phyloP scores from a whole-genome alignment of 164 flowering plant species.

The Chimonanthus praecox region DNA sequence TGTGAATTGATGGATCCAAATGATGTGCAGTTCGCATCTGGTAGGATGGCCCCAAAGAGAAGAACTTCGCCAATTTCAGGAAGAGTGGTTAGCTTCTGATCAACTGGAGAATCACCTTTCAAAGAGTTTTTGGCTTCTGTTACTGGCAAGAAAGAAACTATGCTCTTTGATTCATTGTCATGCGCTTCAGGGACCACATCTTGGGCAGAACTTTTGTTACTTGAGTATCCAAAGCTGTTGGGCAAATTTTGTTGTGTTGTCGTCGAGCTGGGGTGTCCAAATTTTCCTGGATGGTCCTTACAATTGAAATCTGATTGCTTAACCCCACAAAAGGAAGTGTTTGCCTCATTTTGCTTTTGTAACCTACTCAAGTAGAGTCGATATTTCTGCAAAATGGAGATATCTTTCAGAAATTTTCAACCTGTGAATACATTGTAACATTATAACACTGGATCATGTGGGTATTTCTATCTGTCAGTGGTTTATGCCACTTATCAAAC shows the following conservation, averaged over 20 bases:
- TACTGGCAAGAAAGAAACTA: conserved; percentile 21
- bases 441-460: background rate
- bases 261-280: conserved; percentile 32
- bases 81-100: conserved; percentile 21
- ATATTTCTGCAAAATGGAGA: conserved; percentile 65
- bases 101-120: conserved; percentile 22
- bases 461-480: background rate
- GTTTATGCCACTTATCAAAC: too few species aligned
- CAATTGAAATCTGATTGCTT: conserved; percentile 39
- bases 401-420: conserved; percentile 5
- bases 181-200: conserved; percentile 23
- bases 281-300: conserved; percentile 36
- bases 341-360: conserved; percentile 59
- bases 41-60: conserved; percentile 21
- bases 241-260: conserved; percentile 23
- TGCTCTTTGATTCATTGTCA: conserved; percentile 28
- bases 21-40: conserved; percentile 26
- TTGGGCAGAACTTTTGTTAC: conserved; percentile 25
- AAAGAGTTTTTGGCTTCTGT: conserved; percentile 24
- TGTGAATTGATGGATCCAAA: conserved; percentile 24
- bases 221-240: conserved; percentile 25
- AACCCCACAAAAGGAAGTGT: conserved; percentile 30
- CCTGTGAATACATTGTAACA: background rate
- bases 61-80: conserved; percentile 20
- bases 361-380: conserved; percentile 83